Evolutionary conservation across 768 basidiomycete genomes (phyloP).

Genomic region (Lentinula detonsa): DNA sequence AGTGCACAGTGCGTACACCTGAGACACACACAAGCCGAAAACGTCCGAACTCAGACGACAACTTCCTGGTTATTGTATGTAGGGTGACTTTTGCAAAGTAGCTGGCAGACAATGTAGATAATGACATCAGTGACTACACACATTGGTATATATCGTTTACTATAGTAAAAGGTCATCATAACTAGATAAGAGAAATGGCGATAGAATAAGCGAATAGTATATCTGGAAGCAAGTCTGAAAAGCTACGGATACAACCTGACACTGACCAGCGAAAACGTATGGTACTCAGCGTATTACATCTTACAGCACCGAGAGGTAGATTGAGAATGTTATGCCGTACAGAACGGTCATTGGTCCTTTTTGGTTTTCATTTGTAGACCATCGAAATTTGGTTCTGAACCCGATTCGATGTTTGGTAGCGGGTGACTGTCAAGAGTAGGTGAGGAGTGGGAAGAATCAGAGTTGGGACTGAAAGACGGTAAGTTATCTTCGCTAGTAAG

Average conservation of each 20-base stretch:
- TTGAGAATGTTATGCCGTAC: neutral
- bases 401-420: neutral
- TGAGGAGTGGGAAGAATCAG: neutral
- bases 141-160: neutral
- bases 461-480: neutral
- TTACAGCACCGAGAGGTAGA: neutral
- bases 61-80: no score
- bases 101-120: neutral
- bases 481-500: slow-evolving; percentile 1
- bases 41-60: no score
- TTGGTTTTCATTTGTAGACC: slow-evolving; percentile 1
- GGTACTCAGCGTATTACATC: neutral
- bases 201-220: neutral
- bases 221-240: neutral
- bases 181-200: neutral
- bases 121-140: neutral
- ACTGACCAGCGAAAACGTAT: neutral
- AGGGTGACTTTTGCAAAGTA: no score
- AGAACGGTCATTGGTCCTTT: neutral
- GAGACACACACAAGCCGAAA: neutral
- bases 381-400: neutral
- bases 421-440: neutral
- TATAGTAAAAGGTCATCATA: neutral
- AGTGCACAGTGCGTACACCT: neutral
- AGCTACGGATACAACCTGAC: neutral